phyloP scores from a whole-genome alignment of 2,329 filamentous ascomycete species.

The Microcyclospora tardicrescens region DNA sequence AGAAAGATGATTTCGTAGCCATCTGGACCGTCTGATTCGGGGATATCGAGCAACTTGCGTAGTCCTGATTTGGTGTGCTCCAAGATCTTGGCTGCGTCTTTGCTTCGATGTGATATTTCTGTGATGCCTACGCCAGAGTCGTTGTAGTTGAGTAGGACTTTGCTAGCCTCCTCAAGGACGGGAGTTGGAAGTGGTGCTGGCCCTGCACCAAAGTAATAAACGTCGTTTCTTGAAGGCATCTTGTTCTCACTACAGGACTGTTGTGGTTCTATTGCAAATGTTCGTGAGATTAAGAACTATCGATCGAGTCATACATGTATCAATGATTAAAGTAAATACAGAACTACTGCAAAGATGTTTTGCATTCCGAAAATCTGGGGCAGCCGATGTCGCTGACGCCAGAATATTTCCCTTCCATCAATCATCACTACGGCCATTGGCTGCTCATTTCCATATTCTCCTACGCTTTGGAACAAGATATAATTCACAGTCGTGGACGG shows the following conservation, averaged over 20 bases:
- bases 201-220: conserved; percentile 81
- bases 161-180: conserved; percentile 63
- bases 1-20: conserved; percentile 84
- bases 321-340: too few relatives aligned
- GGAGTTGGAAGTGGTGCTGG: conserved; percentile 74
- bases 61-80: conserved; percentile 66
- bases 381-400: not conserved
- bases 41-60: conserved; percentile 62
- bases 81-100: conserved; percentile 65
- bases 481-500: too few relatives aligned
- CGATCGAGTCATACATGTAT: too few relatives aligned
- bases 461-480: too few relatives aligned
- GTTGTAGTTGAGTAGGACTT: conserved; percentile 70
- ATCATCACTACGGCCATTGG: not conserved
- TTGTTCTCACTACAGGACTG: conserved; percentile 3
- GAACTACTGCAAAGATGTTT: too few relatives aligned
- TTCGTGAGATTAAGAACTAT: too few relatives aligned
- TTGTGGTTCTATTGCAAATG: too few relatives aligned
- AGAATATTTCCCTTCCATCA: not conserved
- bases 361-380: not conserved
- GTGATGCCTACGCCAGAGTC: conserved; percentile 71
- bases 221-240: conserved; percentile 62
- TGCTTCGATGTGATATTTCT: conserved; percentile 81
- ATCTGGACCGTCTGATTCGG: conserved; percentile 62
- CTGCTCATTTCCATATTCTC: not conserved